Evolutionary conservation across 2,329 filamentous ascomycete genomes (phyloP).

Genomic region (Fusarium luffae): DNA sequence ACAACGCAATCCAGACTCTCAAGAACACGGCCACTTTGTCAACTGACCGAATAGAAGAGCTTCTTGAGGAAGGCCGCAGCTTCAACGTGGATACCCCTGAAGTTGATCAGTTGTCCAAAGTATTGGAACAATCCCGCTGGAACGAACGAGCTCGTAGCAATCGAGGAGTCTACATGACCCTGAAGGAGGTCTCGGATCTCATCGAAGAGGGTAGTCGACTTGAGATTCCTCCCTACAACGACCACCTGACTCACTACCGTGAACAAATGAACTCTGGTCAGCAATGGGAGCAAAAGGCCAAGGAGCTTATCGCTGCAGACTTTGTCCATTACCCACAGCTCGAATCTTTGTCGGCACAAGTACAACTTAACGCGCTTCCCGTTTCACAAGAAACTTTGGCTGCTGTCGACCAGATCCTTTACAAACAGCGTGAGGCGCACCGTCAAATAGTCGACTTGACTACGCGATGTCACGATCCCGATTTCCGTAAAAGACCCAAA

Average conservation of each 20-base stretch:
- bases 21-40: slow-evolving; percentile 72
- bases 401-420: slow-evolving; percentile 88
- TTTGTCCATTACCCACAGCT: slow-evolving; percentile 93
- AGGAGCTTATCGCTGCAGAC: slow-evolving; percentile 92
- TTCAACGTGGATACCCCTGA: slow-evolving; percentile 95
- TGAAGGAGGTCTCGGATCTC: slow-evolving; percentile 82
- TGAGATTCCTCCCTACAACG: slow-evolving; percentile 81
- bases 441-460: slow-evolving; percentile 86
- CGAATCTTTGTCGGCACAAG: slow-evolving; percentile 89
- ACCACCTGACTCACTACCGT: slow-evolving; percentile 79
- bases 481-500: slow-evolving; percentile 82
- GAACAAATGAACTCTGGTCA: slow-evolving; percentile 82
- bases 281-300: slow-evolving; percentile 92
- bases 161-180: slow-evolving; percentile 73
- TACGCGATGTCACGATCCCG: slow-evolving; percentile 77
- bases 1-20: slow-evolving; percentile 76
- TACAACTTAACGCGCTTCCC: slow-evolving; percentile 74
- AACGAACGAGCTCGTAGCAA: slow-evolving; percentile 77
- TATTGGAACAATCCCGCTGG: slow-evolving; percentile 90
- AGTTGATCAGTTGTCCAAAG: slow-evolving; percentile 81
- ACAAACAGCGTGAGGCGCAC: slow-evolving; percentile 95
- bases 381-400: slow-evolving; percentile 84
- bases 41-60: slow-evolving; percentile 82
- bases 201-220: slow-evolving; percentile 82
- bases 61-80: slow-evolving; percentile 87